Evolutionary conservation across 441 rosid species (phyloP).

Genomic region (Erodium chrysanthum): DNA sequence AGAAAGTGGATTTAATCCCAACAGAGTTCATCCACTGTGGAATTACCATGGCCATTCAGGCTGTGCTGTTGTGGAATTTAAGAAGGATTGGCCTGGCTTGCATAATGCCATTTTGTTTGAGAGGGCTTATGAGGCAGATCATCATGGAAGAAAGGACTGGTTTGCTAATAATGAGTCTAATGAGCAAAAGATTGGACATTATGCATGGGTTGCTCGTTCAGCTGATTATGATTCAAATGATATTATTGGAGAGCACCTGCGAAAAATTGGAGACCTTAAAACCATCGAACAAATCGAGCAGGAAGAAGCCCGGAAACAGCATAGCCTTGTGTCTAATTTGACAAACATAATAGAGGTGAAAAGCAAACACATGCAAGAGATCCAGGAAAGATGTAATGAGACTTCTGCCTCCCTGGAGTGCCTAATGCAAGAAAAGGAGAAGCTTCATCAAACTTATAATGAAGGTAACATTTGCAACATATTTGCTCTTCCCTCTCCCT

Average conservation of each 20-base stretch:
- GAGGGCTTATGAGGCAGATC: slow-evolving; percentile 71
- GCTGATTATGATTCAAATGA: slow-evolving; percentile 55
- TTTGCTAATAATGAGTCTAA: slow-evolving; percentile 28
- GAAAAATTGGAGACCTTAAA: slow-evolving; percentile 55
- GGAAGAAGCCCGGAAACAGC: slow-evolving; percentile 77
- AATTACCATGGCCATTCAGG: slow-evolving; percentile 80
- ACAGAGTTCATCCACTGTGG: slow-evolving; percentile 74
- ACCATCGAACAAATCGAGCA: slow-evolving; percentile 61
- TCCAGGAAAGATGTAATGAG: slow-evolving; percentile 45
- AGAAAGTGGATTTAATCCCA: slow-evolving; percentile 66
- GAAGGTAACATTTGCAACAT: slow-evolving; percentile 52
- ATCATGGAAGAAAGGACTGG: slow-evolving; percentile 70
- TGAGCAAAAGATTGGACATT: slow-evolving; percentile 44
- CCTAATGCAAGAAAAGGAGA: slow-evolving; percentile 60
- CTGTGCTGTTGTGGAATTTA: slow-evolving; percentile 66
- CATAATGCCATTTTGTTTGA: slow-evolving; percentile 81
- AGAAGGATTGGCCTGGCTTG: slow-evolving; percentile 79
- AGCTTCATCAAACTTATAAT: slow-evolving; percentile 54
- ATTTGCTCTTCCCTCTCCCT: slow-evolving; percentile 22
- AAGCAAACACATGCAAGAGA: slow-evolving; percentile 40
- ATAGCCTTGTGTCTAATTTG: slow-evolving; percentile 49
- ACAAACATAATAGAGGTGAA: slow-evolving; percentile 40
- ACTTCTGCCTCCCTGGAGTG: slow-evolving; percentile 32
- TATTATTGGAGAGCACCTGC: slow-evolving; percentile 66
- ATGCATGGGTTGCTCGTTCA: slow-evolving; percentile 92